Base-by-base conservation (phyloP, 768 basidiomycete genomes). In the Mycena leptocephala region DNA sequence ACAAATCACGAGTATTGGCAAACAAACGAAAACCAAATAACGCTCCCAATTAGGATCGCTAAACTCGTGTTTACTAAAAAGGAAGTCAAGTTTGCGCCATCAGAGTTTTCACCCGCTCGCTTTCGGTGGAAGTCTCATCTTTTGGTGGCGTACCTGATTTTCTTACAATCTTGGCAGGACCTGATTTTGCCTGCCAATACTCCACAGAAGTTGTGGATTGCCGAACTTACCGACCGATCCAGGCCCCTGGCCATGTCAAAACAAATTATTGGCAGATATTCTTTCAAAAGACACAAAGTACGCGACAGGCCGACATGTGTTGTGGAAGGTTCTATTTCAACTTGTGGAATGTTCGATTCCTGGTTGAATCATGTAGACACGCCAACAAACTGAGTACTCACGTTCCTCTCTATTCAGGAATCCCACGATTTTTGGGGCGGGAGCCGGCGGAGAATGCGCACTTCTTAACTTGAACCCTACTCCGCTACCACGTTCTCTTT, bases 271-370 rank as follows among this genome's bases (percentile, higher is more conserved):
- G 33, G n/a, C n/a, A 46, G 63, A 48, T 46, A 30, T 64, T 32
- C 63, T 4, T 13, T 20, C 2, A n/a, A 28, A 48, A 64, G 26
- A 37, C 61, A 28, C 24, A 53, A 53, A 53, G 13, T 28, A 26
- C 26, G n/a, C 9, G 5, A 22, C 14, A 32, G 16, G 14, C 28
- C 5, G n/a, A n/a, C 8, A 48, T 48, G 28, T 48, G 41, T 18
- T 30, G 41, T 48, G 63, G 63, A n/a, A 32, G 41, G 26, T 24
- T 28, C 16, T 9, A 64, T 43, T 16, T n/a, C n/a, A n/a, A n/a
- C n/a, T n/a, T n/a, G n/a, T n/a, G n/a, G n/a, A n/a, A n/a, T n/a
- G 43, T 65, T 65, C 22, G 30, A 65, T 65, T 64, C 24, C 46
- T 32, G 13, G n/a, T 33, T 51, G 46, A 65, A 65, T 51, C 64